Conservation (phyloP, 164 flowering plant genomes). For the Liquidambar formosana region DNA sequence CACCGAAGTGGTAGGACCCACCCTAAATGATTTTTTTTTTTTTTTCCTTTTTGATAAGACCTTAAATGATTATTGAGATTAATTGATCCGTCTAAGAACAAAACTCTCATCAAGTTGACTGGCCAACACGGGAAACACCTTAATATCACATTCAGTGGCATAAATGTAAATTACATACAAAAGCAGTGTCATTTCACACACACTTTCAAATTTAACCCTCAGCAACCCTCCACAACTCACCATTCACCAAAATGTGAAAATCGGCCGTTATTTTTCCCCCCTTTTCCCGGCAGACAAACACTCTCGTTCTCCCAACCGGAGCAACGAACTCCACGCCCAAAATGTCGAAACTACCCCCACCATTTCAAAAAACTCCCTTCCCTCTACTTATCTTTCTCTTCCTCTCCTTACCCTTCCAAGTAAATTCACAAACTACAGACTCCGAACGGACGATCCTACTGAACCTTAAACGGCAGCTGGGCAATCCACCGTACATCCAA, state of each 20-base stretch:
- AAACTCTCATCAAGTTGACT: no score
- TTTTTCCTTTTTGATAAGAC: no score
- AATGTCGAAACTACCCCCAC: constrained; percentile 27
- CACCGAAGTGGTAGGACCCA: no score
- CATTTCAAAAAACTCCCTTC: neutral
- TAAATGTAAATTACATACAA: neutral
- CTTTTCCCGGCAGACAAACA: constrained; percentile 25
- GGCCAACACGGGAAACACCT: no score
- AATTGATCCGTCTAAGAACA: neutral
- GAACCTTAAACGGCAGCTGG: constrained; percentile 37
- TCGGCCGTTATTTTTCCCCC: neutral
- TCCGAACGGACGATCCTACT: constrained; percentile 42
- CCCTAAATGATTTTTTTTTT: no score
- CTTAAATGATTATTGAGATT: no score
- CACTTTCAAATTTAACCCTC: neutral
- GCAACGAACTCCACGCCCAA: neutral
- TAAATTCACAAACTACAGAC: constrained; percentile 28
- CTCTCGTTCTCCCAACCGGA: no score
- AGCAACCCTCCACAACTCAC: neutral
- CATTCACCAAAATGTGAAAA: neutral
- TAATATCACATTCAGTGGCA: neutral
- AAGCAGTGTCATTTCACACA: neutral
- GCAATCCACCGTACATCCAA: constrained; percentile 35
- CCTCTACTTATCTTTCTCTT: constrained; percentile 22
- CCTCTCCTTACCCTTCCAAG: constrained; percentile 29